phyloP scores from a whole-genome alignment of 441 rosid species.

The Monsonia emarginata region DNA sequence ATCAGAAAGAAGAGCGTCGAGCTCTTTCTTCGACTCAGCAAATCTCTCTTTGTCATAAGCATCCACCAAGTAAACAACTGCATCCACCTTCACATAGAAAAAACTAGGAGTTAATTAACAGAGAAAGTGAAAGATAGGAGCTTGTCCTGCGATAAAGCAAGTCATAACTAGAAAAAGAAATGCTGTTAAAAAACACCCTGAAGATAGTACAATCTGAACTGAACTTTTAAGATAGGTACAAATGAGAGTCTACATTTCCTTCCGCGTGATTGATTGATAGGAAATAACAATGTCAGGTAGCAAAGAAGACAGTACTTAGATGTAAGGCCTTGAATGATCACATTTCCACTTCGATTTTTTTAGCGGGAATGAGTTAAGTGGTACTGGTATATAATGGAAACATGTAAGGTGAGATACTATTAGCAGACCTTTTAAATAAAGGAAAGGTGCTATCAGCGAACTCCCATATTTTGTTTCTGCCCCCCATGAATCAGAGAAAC shows the following conservation, averaged over 20 bases:
- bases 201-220: not conserved
- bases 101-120: not conserved
- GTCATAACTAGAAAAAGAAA: not conserved
- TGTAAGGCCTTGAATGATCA: not conserved
- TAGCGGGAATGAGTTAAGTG: not conserved
- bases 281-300: not conserved
- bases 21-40: conserved; percentile 61
- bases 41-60: conserved; percentile 82
- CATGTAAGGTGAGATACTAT: conserved; percentile 22
- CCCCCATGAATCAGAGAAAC: conserved; percentile 38
- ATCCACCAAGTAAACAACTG: conserved; percentile 78
- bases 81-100: conserved; percentile 51
- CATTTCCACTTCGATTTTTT: no score
- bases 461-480: conserved; percentile 19
- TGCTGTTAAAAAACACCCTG: not conserved
- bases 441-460: conserved; percentile 24
- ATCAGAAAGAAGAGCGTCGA: conserved; percentile 74
- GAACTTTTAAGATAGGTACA: not conserved
- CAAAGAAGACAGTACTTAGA: not conserved
- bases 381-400: not conserved
- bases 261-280: not conserved
- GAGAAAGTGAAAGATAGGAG: not conserved
- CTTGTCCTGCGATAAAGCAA: no score
- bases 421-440: conserved; percentile 17
- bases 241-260: not conserved